Evolutionary conservation across 2,329 filamentous ascomycete genomes (phyloP).

Genomic region (Xylaria sp.): DNA sequence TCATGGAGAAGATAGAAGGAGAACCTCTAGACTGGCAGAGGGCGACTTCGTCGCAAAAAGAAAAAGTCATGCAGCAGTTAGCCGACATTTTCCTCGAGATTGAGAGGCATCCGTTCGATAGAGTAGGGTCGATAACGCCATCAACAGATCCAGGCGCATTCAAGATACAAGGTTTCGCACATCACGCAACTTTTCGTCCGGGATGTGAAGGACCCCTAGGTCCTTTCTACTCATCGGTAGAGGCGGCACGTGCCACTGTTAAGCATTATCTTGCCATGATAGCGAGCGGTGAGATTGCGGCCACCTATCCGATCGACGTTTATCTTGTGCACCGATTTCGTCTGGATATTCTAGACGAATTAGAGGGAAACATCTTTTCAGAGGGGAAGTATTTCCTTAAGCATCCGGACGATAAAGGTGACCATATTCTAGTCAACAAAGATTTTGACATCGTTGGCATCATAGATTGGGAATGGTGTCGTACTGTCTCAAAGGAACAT

Average conservation of each 20-base stretch:
- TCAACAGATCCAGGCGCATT: background rate
- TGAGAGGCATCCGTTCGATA: slow-evolving; percentile 41
- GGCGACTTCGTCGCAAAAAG: slow-evolving; percentile 36
- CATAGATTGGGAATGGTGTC: slow-evolving; percentile 52
- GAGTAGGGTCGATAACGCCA: slow-evolving; percentile 36
- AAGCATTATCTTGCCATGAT: slow-evolving; percentile 36
- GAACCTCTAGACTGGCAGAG: slow-evolving; percentile 43
- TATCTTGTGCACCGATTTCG: slow-evolving; percentile 34
- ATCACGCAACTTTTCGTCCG: slow-evolving; percentile 23
- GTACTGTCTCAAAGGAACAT: slow-evolving; percentile 35
- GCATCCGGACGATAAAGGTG: slow-evolving; percentile 53
- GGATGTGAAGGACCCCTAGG: slow-evolving; percentile 22
- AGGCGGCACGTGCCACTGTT: slow-evolving; percentile 27
- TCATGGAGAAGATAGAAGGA: slow-evolving; percentile 49
- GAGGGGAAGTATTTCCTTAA: slow-evolving; percentile 46
- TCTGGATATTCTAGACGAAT: slow-evolving; percentile 30
- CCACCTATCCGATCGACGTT: slow-evolving; percentile 28
- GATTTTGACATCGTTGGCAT: slow-evolving; percentile 49
- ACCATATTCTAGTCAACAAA: slow-evolving; percentile 50
- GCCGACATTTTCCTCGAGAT: slow-evolving; percentile 43
- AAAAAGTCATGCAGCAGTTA: slow-evolving; percentile 42
- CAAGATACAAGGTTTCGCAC: slow-evolving; percentile 31
- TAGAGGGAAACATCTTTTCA: slow-evolving; percentile 21
- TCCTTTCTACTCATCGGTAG: slow-evolving; percentile 36
- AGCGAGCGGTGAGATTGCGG: slow-evolving; percentile 34